Percentiles rank a stretch among this genome's conserved stretches.
Conservation (phyloP, 192 early-diverging fungal genomes). For the Backusella parvicylindrica region DNA sequence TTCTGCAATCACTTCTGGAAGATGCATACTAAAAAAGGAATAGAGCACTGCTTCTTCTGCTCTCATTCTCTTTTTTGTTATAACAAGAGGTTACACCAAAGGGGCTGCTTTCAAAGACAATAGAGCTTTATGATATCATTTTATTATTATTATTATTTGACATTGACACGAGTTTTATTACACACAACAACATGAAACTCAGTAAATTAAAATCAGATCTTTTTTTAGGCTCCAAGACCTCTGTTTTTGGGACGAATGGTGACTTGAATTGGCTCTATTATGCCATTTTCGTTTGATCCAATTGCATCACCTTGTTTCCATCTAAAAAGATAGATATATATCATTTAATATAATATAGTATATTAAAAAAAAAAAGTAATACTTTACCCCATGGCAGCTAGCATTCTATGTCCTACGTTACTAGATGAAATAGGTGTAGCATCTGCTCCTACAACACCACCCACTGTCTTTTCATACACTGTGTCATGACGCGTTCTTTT, state of each 20-base stretch:
- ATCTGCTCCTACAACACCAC: slow-evolving; percentile 45
- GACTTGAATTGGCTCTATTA: slow-evolving; percentile 39
- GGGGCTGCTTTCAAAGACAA: too few species aligned
- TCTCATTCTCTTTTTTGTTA: too few species aligned
- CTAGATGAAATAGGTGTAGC: slow-evolving; percentile 45
- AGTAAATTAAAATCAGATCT: not conserved
- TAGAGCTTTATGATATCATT: not conserved
- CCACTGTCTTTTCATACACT: not conserved
- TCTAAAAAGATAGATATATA: slow-evolving; percentile 3
- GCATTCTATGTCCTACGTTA: slow-evolving; percentile 63
- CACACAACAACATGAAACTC: too few species aligned
- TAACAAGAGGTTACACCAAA: too few species aligned
- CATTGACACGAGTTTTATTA: not conserved
- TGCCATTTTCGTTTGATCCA: slow-evolving; percentile 36
- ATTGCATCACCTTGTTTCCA: slow-evolving; percentile 41
- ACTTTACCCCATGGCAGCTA: slow-evolving; percentile 58
- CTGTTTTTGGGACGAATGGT: slow-evolving; percentile 29
- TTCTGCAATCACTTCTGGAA: not conserved
- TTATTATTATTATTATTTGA: not conserved
- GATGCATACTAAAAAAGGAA: not conserved
- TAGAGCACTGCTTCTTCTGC: too few species aligned
- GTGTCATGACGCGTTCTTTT: not conserved
- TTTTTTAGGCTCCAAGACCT: slow-evolving; percentile 28
- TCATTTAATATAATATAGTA: not conserved
- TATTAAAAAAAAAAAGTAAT: not conserved